Evolutionary conservation across 306 rosid species (phyloP), one percentile per base, ranked within the genome.

Genomic region (Cicer chorassanicum): DNA sequence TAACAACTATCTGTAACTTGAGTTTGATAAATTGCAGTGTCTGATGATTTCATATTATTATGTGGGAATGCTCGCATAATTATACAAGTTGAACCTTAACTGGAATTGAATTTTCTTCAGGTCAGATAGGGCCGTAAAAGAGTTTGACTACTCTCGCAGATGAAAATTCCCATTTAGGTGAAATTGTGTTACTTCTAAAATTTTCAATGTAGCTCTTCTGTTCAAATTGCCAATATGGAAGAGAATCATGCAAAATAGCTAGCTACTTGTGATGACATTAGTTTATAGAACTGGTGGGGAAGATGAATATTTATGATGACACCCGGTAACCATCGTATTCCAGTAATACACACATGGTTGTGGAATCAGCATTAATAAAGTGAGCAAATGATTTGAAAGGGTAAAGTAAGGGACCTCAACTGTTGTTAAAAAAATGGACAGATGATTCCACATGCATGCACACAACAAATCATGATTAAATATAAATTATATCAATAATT

Each of bases 151-250:
- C 36, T 29, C 5, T 29, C 5, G 6, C 60, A 72, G 14, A 34
- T 12, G 21, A 8, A 50, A 68, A 49, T 68, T 41, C 60, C 4
- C 44, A 53, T 36, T 41, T 15, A n/a, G 48, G 41, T 49, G 51
- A 68, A 11, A 74, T 18, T 7, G 9, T 65, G 65, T 72, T 34
- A 64, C 43, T 59, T 53, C 0, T 14, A 45, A 78, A 68, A 16
- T 4, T 42, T 21, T 70, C 63, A 59, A 45, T 49, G 49, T 19
- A 15, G 16, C 53, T 14, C 50, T 51, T 70, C 12, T 18, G 7
- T 63, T 64, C 56, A 42, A 57, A 43, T 53, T 75, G 73, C 63
- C 64, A 63, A 49, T 36, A 64, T 64, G 65, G 61, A 51, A 16
- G 54, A 12, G 53, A 63, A 53, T 51, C 34, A 15, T 19, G 70